These are phyloP conservation scores for Scutellaria galericulata DNA, from an alignment of 257 asterid species.

Conservation along the genomic window DNA sequence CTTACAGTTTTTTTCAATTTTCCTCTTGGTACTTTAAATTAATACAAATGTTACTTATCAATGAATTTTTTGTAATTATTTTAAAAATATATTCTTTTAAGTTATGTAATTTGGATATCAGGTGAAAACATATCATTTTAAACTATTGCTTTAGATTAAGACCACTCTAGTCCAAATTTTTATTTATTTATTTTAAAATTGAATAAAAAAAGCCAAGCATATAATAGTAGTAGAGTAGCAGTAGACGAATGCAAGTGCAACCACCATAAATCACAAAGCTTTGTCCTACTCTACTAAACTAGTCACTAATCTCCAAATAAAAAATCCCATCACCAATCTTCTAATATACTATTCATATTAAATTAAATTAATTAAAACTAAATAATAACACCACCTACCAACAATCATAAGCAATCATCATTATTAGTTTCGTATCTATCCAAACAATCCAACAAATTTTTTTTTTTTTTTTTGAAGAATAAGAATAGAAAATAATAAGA, in stretches of 20 bases:
- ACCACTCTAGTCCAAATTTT: too few relatives aligned
- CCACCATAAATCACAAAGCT: conserved; percentile 21
- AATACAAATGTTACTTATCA: too few relatives aligned
- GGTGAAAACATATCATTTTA: too few relatives aligned
- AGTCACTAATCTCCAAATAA: conserved; percentile 25
- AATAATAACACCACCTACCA: conserved; percentile 29
- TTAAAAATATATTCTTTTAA: too few relatives aligned
- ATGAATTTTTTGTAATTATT: too few relatives aligned
- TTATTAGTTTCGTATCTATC: conserved; percentile 30
- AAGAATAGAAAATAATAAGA: neutral
- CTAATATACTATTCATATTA: neutral
- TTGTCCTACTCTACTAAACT: conserved; percentile 30
- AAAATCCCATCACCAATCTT: conserved; percentile 17
- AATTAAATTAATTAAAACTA: neutral
- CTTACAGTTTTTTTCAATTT: too few relatives aligned
- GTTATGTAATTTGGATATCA: too few relatives aligned
- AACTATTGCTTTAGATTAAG: too few relatives aligned
- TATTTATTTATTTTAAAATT: neutral
- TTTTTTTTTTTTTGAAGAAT: neutral
- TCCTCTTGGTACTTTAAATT: too few relatives aligned
- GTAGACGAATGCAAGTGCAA: neutral
- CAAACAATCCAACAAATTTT: conserved; percentile 32
- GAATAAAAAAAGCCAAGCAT: neutral
- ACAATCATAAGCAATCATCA: conserved; percentile 36
- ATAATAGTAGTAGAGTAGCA: neutral